Evolutionary conservation across 306 rosid genomes (phyloP).

Genomic region (Rubus idaeus): DNA sequence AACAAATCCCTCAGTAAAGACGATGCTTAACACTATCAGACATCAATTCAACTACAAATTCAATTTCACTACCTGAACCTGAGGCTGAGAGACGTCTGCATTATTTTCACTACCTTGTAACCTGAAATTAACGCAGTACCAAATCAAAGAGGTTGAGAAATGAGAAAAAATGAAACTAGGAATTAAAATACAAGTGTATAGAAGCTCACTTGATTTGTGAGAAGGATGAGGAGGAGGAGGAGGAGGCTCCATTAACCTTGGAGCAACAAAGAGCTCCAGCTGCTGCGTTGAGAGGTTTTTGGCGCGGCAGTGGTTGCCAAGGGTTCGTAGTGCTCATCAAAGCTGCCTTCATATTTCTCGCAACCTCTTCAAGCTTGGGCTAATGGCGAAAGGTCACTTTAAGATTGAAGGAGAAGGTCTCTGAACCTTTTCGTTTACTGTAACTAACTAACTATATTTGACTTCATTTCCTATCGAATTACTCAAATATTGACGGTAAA

Average conservation of each 20-base stretch:
- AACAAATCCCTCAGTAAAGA: background rate
- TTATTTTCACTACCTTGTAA: constrained; percentile 37
- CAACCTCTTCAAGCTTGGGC: background rate
- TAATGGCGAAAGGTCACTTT: background rate
- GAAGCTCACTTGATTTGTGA: constrained; percentile 33
- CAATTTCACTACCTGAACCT: background rate
- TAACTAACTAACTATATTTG: background rate
- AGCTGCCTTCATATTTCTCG: background rate
- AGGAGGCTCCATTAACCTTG: constrained; percentile 43
- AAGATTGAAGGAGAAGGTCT: background rate
- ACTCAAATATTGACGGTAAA: too few relatives aligned
- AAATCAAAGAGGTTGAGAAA: constrained; percentile 12
- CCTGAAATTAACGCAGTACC: constrained; percentile 37
- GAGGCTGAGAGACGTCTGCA: constrained; percentile 38
- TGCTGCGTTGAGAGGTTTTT: background rate
- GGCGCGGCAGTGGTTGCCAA: background rate
- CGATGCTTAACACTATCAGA: too few relatives aligned
- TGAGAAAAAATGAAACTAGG: background rate
- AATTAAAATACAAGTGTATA: background rate
- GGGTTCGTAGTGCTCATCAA: background rate
- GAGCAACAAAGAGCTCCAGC: constrained; percentile 6
- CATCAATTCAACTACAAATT: background rate
- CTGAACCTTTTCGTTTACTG: background rate
- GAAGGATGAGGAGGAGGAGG: constrained; percentile 2
- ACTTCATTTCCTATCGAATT: background rate